Evolutionary conservation across 169 alveolate genomes (phyloP).

Genomic region (Pseudocohnilembus persalinus): DNA sequence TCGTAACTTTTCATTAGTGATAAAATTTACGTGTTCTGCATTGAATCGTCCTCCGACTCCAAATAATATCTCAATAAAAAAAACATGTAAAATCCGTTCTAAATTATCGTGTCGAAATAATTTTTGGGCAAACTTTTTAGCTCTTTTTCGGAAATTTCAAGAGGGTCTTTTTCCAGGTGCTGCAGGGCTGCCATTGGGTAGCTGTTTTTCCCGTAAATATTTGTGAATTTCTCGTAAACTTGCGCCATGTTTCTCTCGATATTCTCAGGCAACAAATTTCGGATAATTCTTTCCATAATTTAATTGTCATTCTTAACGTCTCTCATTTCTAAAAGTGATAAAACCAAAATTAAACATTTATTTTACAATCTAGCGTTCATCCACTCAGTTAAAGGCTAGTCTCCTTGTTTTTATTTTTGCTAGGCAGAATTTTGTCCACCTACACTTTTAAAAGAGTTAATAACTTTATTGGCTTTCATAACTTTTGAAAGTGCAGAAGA

Average conservation of each 20-base stretch:
- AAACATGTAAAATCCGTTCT: constrained; percentile 31
- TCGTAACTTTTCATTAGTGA: neutral
- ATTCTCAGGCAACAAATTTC: constrained; percentile 13
- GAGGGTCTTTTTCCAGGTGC: neutral
- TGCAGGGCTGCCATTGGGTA: neutral
- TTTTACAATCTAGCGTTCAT: constrained; percentile 39
- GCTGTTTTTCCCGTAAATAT: neutral
- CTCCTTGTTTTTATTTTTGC: neutral
- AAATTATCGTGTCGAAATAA: neutral
- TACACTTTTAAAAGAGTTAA: neutral
- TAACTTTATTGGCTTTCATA: neutral
- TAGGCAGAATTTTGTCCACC: neutral
- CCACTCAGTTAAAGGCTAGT: constrained; percentile 23
- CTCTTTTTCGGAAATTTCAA: neutral
- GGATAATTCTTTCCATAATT: constrained; percentile 34
- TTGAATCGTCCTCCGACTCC: constrained; percentile 25
- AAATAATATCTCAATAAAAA: constrained; percentile 28
- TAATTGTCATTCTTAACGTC: constrained; percentile 24
- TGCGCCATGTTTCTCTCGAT: neutral
- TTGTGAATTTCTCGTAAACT: neutral
- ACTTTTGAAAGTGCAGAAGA: no score
- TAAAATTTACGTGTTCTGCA: constrained; percentile 3
- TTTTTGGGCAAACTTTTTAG: neutral
- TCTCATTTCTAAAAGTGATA: constrained; percentile 39
- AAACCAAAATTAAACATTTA: constrained; percentile 37